A percentile compares a stretch with the other conserved stretches of the same genome.
These are phyloP conservation scores for Euptelea pleiosperma DNA, from an alignment of 164 flowering plant species.

Conservation along the genomic window DNA sequence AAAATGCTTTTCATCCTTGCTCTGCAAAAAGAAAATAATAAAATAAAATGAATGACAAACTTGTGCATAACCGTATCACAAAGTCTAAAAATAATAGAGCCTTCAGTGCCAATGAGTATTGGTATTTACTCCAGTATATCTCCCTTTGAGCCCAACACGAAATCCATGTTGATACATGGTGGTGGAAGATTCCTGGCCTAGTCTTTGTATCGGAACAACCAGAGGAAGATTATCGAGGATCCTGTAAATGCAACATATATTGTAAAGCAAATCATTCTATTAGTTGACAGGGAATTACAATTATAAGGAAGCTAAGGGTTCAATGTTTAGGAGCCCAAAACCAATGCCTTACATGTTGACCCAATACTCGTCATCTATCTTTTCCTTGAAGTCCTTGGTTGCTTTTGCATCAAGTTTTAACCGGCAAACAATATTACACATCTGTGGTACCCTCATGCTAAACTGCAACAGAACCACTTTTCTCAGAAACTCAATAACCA, in stretches of 20 bases:
- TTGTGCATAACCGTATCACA: background rate
- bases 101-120: background rate
- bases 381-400: constrained; percentile 82
- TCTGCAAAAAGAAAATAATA: constrained; percentile 37
- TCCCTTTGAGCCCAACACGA: constrained; percentile 77
- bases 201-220: constrained; percentile 66
- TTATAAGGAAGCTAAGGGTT: no score
- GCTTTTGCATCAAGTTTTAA: constrained; percentile 55
- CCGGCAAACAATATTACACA: constrained; percentile 72
- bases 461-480: constrained; percentile 50
- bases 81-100: background rate
- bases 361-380: constrained; percentile 84
- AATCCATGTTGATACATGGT: constrained; percentile 75
- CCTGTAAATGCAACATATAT: constrained; percentile 43
- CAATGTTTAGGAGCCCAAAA: background rate
- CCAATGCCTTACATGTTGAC: constrained; percentile 73
- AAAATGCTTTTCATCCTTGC: constrained; percentile 77
- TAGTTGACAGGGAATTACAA: no score
- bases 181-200: constrained; percentile 54
- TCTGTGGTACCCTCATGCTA: constrained; percentile 77
- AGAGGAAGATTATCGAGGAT: constrained; percentile 93
- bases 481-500: constrained; percentile 14
- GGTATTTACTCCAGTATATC: constrained; percentile 63
- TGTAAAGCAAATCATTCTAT: no score
- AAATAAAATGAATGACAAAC: background rate